phyloP scores from a whole-genome alignment of 805 yeast species.

The Barnettozyma sucrosica region DNA sequence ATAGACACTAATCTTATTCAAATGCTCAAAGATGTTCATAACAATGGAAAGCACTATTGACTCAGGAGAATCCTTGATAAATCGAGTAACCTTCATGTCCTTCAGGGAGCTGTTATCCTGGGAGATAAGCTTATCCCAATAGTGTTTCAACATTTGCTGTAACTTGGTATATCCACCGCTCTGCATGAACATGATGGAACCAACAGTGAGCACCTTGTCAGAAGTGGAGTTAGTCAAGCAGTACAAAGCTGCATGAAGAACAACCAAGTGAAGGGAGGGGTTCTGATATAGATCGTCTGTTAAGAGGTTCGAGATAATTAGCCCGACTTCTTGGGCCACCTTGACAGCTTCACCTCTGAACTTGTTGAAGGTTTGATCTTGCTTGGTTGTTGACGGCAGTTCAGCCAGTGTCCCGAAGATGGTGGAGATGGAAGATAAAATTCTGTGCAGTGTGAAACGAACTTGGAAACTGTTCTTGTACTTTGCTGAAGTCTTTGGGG shows the following conservation, averaged over 20 bases:
- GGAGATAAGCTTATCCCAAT: conserved; percentile 21
- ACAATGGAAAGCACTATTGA: conserved; percentile 35
- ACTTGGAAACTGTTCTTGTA: conserved; percentile 57
- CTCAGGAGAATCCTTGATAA: conserved; percentile 32
- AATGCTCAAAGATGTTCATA: conserved; percentile 37
- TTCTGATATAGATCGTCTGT: conserved; percentile 12
- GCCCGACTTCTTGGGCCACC: conserved; percentile 31
- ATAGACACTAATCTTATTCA: conserved; percentile 39
- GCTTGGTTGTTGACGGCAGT: conserved; percentile 43
- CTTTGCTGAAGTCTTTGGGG: conserved; percentile 48
- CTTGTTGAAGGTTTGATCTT: conserved; percentile 31
- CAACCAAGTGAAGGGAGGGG: conserved; percentile 31
- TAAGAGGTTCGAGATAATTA: conserved; percentile 22
- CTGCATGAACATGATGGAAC: conserved; percentile 45
- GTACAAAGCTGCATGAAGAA: conserved; percentile 32
- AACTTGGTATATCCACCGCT: conserved; percentile 39
- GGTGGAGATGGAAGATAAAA: conserved; percentile 40
- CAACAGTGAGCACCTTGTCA: conserved; percentile 32
- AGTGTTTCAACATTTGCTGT: conserved; percentile 25
- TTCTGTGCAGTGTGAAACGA: conserved; percentile 43
- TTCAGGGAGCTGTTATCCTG: conserved; percentile 24
- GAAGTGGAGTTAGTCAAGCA: conserved; percentile 30
- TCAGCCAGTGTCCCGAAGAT: conserved; percentile 39
- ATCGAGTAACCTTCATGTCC: conserved; percentile 32
- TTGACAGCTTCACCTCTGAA: conserved; percentile 38